Evolutionary conservation across 1,284 basidiomycete genomes (phyloP), one percentile per base, ranked within the genome.

Genomic region (Irpex rosettiformis): DNA sequence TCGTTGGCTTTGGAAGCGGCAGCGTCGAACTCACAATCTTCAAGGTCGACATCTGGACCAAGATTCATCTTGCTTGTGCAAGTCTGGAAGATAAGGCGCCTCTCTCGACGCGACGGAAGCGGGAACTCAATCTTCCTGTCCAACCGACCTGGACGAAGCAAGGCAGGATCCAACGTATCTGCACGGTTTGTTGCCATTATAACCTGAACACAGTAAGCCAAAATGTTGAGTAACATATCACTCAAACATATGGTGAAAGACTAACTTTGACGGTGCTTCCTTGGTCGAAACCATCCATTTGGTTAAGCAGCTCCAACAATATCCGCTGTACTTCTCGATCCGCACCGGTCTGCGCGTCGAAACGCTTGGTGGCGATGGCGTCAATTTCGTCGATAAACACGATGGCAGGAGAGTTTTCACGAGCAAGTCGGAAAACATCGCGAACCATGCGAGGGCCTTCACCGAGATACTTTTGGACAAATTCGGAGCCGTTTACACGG

Each of bases 201-300:
- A 45, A 98, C 96, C 94, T 96, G n/a, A n/a, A 61, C 2, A 29
- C n/a, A 8, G 43, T 8, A 47, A 24, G 43, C 16, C n/a, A n/a
- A n/a, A 54, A 37, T 21, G 27, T 10, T 24, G 27, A 48, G 37
- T 33, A 45, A 8, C n/a, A 13, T 22, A 11, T 11, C 28, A 22
- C 25, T 52, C 8, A 18, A 4, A 22, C 4, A 21, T 37, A 49
- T 58, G 30, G 40, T 47, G n/a, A 1, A n/a, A 45, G 2, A 65
- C 75, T 56, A 70, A 93, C 95, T 86, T 99, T 99, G 72, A 99
- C 97, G 68, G 96, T 99, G 72, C 94, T 96, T 4, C 93, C 93
- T 75, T 99, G 97, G 75, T 99, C 97, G 76, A 99, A 99, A 64
- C 97, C 97, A 69, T 99, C 97, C 97, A 99, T 99, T 73, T 99